These are phyloP conservation scores for Quercus cerris DNA, from an alignment of 306 rosid species.

Conservation along the genomic window DNA sequence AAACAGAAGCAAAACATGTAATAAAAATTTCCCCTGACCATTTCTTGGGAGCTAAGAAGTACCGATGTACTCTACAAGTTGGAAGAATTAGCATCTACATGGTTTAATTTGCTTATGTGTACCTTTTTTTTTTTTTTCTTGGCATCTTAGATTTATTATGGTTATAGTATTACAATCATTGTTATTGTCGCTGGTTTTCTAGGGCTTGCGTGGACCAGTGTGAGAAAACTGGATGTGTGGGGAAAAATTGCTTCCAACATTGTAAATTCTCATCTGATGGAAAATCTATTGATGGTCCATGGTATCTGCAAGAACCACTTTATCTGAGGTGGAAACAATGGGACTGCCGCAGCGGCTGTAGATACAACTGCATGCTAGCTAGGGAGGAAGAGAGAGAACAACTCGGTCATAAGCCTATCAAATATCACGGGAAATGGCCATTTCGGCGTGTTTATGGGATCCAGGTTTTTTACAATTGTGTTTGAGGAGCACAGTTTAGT, in stretches of 20 bases:
- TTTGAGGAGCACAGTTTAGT: constrained; percentile 12
- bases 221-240: constrained; percentile 85
- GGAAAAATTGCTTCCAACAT: constrained; percentile 83
- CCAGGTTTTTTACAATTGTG: constrained; percentile 53
- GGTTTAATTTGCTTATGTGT: not conserved
- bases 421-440: constrained; percentile 97
- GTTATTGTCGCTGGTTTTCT: constrained; percentile 17
- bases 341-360: constrained; percentile 92
- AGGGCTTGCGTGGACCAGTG: constrained; percentile 82
- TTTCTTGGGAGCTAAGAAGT: not conserved
- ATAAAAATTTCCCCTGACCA: not conserved
- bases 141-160: not conserved
- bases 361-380: constrained; percentile 83
- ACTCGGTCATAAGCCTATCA: constrained; percentile 72
- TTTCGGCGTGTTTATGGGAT: constrained; percentile 84
- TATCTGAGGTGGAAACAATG: constrained; percentile 94
- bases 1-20: not conserved
- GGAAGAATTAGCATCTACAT: not conserved
- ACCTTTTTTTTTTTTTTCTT: not conserved
- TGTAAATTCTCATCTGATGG: constrained; percentile 98
- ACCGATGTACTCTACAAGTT: not conserved
- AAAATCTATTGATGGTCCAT: constrained; percentile 92
- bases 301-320: constrained; percentile 97
- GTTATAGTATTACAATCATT: not conserved
- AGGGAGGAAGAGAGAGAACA: constrained; percentile 84